Evolutionary conservation across 2,329 filamentous ascomycete species (phyloP).

Genomic region (Rosellinia necatrix): DNA sequence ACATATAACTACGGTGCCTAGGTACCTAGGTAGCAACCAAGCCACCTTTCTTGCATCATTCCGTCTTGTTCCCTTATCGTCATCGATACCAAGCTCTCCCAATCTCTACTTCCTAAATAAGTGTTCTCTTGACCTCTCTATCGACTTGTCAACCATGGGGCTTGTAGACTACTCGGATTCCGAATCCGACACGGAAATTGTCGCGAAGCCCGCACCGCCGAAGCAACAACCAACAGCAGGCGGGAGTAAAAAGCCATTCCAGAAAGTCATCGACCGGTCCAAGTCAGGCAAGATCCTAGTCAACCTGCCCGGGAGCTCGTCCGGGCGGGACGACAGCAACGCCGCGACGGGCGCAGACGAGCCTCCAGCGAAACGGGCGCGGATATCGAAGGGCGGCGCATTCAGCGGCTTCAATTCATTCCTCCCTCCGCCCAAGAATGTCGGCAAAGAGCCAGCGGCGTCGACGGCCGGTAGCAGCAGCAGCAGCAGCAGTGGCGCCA

Average conservation of each 20-base stretch:
- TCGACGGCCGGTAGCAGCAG: constrained; percentile 38
- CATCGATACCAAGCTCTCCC: constrained; percentile 7
- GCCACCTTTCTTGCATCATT: constrained; percentile 18
- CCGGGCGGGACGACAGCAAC: constrained; percentile 39
- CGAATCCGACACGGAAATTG: constrained; percentile 67
- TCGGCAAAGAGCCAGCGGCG: constrained; percentile 45
- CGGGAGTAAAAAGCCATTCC: constrained; percentile 65
- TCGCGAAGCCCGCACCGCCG: constrained; percentile 49
- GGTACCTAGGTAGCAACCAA: background rate
- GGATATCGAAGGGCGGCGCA: constrained; percentile 57
- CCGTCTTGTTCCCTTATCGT: background rate
- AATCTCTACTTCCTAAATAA: constrained; percentile 3
- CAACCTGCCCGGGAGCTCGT: constrained; percentile 66
- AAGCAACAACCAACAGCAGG: constrained; percentile 22
- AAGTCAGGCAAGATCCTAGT: constrained; percentile 85
- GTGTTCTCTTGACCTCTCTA: background rate
- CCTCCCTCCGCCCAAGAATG: constrained; percentile 79
- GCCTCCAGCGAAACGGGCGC: constrained; percentile 73
- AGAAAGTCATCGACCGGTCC: constrained; percentile 79
- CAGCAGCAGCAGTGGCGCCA: constrained; percentile 30
- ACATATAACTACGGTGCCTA: background rate
- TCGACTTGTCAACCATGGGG: constrained; percentile 60
- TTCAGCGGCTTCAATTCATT: constrained; percentile 87
- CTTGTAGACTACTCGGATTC: constrained; percentile 86
- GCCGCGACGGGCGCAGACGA: constrained; percentile 47